Percentiles rank a stretch among this genome's conserved stretches.
These are phyloP conservation scores for Huiozyma sinensis DNA, from an alignment of 805 yeast species.

Conservation along the genomic window DNA sequence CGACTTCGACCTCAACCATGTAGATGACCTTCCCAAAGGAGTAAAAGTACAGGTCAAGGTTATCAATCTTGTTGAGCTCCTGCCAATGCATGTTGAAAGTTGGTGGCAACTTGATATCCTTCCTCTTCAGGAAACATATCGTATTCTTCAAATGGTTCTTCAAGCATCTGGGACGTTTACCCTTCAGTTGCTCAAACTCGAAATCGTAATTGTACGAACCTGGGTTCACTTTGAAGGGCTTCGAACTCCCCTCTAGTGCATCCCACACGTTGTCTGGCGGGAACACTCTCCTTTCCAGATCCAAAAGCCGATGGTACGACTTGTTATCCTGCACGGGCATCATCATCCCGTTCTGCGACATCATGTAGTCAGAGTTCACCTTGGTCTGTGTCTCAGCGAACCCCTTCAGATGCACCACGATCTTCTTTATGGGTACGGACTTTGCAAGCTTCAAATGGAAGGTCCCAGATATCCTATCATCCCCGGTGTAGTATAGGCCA, in stretches of 20 bases:
- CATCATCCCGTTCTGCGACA: slow-evolving; percentile 17
- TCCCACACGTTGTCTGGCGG: slow-evolving; percentile 27
- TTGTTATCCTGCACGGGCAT: slow-evolving; percentile 21
- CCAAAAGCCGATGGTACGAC: slow-evolving; percentile 18
- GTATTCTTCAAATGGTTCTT: slow-evolving; percentile 15
- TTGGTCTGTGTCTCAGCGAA: slow-evolving; percentile 21
- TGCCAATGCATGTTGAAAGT: slow-evolving; percentile 22
- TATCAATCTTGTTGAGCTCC: slow-evolving; percentile 16
- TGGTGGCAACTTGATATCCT: slow-evolving; percentile 20
- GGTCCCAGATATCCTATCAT: slow-evolving; percentile 22
- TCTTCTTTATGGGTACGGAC: slow-evolving; percentile 19
- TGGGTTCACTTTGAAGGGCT: slow-evolving; percentile 23
- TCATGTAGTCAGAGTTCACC: slow-evolving; percentile 13
- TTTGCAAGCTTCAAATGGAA: slow-evolving; percentile 16
- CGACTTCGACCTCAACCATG: slow-evolving; percentile 19
- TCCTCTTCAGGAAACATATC: slow-evolving; percentile 14
- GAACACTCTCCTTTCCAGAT: slow-evolving; percentile 16
- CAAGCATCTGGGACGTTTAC: slow-evolving; percentile 18
- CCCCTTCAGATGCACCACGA: slow-evolving; percentile 45
- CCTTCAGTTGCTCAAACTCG: slow-evolving; percentile 18
- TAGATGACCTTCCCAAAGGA: slow-evolving; percentile 23
- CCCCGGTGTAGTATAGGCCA: slow-evolving; percentile 21
- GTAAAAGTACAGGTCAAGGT: slow-evolving; percentile 18
- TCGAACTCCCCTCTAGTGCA: slow-evolving; percentile 20
- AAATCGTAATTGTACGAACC: slow-evolving; percentile 21